These are phyloP conservation scores for Penicillium dipodomyicola DNA, from an alignment of 495 filamentous ascomycete species.

Conservation along the genomic window DNA sequence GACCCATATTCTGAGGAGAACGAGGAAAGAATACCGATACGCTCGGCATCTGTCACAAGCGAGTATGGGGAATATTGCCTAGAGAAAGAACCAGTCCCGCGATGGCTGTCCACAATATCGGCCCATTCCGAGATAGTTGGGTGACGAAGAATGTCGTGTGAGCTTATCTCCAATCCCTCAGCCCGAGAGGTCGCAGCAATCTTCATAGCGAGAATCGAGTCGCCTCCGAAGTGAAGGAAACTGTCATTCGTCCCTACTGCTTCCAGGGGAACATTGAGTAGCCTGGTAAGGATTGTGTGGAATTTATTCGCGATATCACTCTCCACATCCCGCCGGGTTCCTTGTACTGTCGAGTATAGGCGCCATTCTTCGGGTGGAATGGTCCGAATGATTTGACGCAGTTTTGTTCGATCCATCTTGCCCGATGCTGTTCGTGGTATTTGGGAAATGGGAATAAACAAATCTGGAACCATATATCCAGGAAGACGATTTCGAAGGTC, in stretches of 20 bases:
- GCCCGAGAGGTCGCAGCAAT: neutral
- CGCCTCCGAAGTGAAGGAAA: conserved; percentile 8
- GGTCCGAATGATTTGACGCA: neutral
- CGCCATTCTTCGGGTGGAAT: neutral
- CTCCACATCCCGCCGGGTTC: neutral
- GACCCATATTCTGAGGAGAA: neutral
- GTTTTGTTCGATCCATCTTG: neutral
- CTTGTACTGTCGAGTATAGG: neutral
- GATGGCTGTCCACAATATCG: neutral
- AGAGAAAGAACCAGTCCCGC: neutral
- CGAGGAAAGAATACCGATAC: neutral
- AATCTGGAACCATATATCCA: neutral
- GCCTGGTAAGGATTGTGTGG: neutral
- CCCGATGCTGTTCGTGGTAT: neutral
- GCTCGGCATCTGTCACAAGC: conserved; percentile 6
- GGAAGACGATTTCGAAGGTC: neutral
- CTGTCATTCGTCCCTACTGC: neutral
- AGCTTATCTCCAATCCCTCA: conserved; percentile 1
- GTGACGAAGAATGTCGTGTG: conserved; percentile 8
- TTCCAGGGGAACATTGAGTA: neutral
- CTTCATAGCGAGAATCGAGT: conserved; percentile 11
- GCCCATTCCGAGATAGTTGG: conserved; percentile 11
- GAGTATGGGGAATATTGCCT: conserved; percentile 8
- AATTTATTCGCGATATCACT: neutral
- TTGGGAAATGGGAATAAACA: neutral